These are phyloP conservation scores for Trichoderma endophyticum DNA, from an alignment of 2,329 filamentous ascomycete species.

Conservation along the genomic window DNA sequence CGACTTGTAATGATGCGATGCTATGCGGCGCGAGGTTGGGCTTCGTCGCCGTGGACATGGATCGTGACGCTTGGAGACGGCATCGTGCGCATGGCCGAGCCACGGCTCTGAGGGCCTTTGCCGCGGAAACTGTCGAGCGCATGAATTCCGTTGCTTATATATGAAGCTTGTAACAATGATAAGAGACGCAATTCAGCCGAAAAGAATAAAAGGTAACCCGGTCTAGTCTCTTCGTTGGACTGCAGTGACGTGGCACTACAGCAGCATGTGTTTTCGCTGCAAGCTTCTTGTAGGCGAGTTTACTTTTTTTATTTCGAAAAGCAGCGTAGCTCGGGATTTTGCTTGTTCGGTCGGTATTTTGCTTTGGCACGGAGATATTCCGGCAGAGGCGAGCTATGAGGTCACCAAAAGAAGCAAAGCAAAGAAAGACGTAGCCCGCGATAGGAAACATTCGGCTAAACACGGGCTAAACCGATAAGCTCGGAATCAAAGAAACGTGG, in stretches of 20 bases:
- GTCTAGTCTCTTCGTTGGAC: background rate
- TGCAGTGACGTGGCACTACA: background rate
- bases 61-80: slow-evolving; percentile 29
- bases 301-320: background rate
- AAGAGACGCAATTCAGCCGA: background rate
- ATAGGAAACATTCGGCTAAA: slow-evolving; percentile 13
- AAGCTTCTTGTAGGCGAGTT: background rate
- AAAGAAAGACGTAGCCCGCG: background rate
- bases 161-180: background rate
- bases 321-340: background rate
- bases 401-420: background rate
- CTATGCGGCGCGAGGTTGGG: background rate
- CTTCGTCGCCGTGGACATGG: slow-evolving; percentile 17
- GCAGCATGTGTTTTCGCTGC: background rate
- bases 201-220: background rate
- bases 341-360: background rate
- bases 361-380: background rate
- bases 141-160: slow-evolving; percentile 19
- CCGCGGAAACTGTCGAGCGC: slow-evolving; percentile 26
- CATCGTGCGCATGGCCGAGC: slow-evolving; percentile 36
- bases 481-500: background rate
- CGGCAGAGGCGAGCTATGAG: slow-evolving; percentile 1
- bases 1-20: background rate
- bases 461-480: background rate
- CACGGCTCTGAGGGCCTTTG: slow-evolving; percentile 27